These are phyloP conservation scores for Pythium biforme DNA, from an alignment of 352 stramenopile genomes.

Conservation along the genomic window DNA sequence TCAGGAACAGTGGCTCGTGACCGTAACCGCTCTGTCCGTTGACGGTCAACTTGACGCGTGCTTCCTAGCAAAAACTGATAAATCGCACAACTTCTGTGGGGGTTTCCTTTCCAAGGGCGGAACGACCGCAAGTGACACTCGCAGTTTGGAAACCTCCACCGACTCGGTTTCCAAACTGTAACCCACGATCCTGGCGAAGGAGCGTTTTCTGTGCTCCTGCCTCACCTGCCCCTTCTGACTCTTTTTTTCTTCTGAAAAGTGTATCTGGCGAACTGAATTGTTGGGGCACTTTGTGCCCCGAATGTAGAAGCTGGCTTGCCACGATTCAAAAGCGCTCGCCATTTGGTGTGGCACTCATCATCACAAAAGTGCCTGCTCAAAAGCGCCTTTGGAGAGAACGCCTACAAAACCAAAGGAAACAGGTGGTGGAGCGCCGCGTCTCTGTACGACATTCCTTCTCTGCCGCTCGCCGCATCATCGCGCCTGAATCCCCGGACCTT, in stretches of 20 bases:
- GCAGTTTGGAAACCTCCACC: too few relatives aligned
- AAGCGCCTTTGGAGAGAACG: neutral
- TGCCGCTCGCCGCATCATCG: conserved; percentile 20
- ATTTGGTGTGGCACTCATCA: conserved; percentile 18
- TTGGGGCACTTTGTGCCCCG: conserved; percentile 13
- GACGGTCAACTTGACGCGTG: neutral
- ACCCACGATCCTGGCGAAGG: neutral
- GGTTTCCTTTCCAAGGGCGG: too few relatives aligned
- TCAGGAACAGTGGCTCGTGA: neutral
- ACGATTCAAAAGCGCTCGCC: neutral
- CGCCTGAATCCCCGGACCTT: conserved; percentile 9
- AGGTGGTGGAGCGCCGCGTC: conserved; percentile 4
- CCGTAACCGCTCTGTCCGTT: neutral
- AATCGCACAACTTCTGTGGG: too few relatives aligned
- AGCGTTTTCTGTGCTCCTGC: neutral
- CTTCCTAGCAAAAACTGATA: too few relatives aligned
- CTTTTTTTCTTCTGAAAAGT: conserved; percentile 15
- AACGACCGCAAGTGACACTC: too few relatives aligned
- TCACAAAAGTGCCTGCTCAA: conserved; percentile 23
- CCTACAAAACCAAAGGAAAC: conserved; percentile 8
- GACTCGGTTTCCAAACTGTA: too few relatives aligned
- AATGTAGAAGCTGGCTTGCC: conserved; percentile 3
- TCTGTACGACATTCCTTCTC: conserved; percentile 20
- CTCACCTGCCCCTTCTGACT: conserved; percentile 9
- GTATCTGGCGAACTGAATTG: conserved; percentile 16